These are phyloP conservation scores for Pythium dissotocum DNA, from an alignment of 352 stramenopile species.

Conservation along the genomic window DNA sequence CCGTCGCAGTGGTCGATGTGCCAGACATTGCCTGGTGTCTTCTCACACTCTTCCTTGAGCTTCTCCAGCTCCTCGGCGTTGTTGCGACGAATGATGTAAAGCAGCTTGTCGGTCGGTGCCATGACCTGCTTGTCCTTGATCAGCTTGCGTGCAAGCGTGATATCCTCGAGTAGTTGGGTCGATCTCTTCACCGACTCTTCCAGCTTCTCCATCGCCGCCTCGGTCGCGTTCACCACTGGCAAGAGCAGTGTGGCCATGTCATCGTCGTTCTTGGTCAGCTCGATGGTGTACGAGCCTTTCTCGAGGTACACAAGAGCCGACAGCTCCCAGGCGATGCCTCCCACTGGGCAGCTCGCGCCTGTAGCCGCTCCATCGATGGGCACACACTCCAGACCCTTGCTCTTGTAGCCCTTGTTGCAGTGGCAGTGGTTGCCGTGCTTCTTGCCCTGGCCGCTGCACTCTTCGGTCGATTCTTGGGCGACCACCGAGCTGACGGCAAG, in stretches of 20 bases:
- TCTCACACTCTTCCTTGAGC: conserved; percentile 40
- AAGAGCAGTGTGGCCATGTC: conserved; percentile 50
- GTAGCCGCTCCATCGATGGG: conserved; percentile 23
- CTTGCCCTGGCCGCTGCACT: conserved; percentile 46
- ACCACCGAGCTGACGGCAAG: conserved; percentile 21
- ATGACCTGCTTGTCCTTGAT: conserved; percentile 43
- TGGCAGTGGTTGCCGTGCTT: conserved; percentile 51
- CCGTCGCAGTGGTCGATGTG: conserved; percentile 53
- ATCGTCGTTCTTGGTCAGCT: conserved; percentile 43
- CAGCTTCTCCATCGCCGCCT: conserved; percentile 20
- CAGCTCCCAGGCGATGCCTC: conserved; percentile 43
- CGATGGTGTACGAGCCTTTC: conserved; percentile 44
- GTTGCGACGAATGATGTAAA: conserved; percentile 53
- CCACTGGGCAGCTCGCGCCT: conserved; percentile 31
- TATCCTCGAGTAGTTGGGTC: conserved; percentile 35
- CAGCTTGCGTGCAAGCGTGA: conserved; percentile 43
- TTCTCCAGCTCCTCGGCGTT: conserved; percentile 42
- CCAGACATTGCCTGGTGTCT: conserved; percentile 41
- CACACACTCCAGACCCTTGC: conserved; percentile 39
- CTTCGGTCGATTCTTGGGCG: conserved; percentile 23
- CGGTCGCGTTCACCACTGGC: conserved; percentile 29
- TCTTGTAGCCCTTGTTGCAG: conserved; percentile 43
- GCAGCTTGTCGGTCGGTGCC: conserved; percentile 36
- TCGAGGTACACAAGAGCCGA: conserved; percentile 47
- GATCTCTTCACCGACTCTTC: conserved; percentile 32